Evolutionary conservation across 805 yeast species (phyloP), one percentile per base, ranked within the genome.

Genomic region (Metschnikowia anglica): DNA sequence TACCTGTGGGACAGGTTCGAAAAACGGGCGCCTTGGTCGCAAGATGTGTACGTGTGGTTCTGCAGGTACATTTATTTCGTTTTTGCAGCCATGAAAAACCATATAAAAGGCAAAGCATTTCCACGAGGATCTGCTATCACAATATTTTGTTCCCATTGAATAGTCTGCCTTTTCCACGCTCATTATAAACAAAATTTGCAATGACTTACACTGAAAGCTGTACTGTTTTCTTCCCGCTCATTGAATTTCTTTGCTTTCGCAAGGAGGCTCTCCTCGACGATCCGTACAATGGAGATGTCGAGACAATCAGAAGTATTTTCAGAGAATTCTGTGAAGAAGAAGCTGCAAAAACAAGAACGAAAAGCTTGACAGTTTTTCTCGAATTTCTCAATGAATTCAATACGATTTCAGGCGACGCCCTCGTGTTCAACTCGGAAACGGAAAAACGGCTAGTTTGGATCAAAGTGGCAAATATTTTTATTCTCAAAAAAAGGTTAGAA

Each of bases 361-460:
- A 13, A 17, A 15, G 16, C n/a, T 20, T 19, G 23, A 24, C 17
- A 6, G 26, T 10, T 8, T 51, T 49, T 28, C 9, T 13, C n/a
- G 30, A n/a, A 18, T 49, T 35, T 13, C 48, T 51, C 23, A 30
- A 20, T 18, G 51, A 45, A 9, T 52, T 52, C 39, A 50, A 50
- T 29, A 26, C 10, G 12, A 18, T 51, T 12, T 49, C 52, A 2
- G 52, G 43, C 7, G 27, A 32, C 17, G 52, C 54, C 3, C 46
- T 52, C 28, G 45, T 24, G n/a, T 38, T 52, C n/a, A 35, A 29
- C 12, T 10, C 16, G 11, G 33, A 25, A 7, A 39, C 29, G 2
- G 31, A 12, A 11, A 27, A 20, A 10, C 29, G 7, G 4, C 39
- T 52, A 7, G 39, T 23, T 3, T 43, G 48, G 47, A 41, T 52